These are phyloP conservation scores for Persicaria tinctoria DNA, from an alignment of 148 eudicot genomes.

Conservation along the genomic window DNA sequence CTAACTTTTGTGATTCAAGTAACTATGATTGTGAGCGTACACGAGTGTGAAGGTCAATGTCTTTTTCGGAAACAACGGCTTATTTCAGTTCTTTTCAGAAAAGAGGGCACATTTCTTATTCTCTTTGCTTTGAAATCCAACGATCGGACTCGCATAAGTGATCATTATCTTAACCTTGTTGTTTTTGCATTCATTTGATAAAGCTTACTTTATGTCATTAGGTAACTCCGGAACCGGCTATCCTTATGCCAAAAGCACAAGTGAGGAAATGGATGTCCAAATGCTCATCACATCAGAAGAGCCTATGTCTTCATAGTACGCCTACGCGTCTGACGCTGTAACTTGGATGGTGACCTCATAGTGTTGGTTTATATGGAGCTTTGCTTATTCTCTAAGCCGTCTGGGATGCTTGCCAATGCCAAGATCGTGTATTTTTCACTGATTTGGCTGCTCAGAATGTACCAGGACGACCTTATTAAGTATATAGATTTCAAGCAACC, in stretches of 20 bases:
- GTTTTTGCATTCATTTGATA: conserved; percentile 8
- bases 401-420: neutral
- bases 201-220: conserved; percentile 16
- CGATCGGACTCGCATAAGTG: no score
- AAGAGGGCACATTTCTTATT: neutral
- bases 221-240: conserved; percentile 41
- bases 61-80: neutral
- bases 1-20: no score
- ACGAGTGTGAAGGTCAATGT: no score
- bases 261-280: conserved; percentile 55
- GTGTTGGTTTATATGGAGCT: conserved; percentile 18
- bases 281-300: conserved; percentile 55
- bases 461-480: conserved; percentile 22
- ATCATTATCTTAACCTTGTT: neutral
- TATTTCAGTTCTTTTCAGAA: neutral
- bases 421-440: conserved; percentile 11
- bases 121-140: neutral
- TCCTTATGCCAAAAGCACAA: conserved; percentile 24
- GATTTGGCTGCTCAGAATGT: conserved; percentile 13
- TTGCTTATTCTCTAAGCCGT: conserved; percentile 21
- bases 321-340: neutral
- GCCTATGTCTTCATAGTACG: conserved; percentile 47
- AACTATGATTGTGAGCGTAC: no score
- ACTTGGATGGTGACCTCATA: neutral
- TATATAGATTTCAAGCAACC: neutral